These are phyloP conservation scores for Boletus subcaerulescens DNA, from an alignment of 768 basidiomycete species.

Conservation along the genomic window DNA sequence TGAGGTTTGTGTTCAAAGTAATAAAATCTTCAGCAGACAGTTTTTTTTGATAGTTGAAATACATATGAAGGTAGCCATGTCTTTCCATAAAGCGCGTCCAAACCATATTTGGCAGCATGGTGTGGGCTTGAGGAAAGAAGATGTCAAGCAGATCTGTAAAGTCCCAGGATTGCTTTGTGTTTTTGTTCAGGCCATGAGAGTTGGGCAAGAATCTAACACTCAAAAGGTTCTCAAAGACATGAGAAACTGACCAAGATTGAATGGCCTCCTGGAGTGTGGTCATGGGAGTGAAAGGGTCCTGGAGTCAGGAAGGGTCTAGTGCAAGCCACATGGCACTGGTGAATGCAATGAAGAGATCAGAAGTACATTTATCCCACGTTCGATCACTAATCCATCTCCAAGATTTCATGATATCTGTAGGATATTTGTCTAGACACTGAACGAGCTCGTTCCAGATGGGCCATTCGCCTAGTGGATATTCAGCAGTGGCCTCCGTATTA, in stretches of 20 bases:
- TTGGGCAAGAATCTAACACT: slow-evolving; percentile 8
- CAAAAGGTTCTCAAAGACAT: background rate
- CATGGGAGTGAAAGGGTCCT: accelerated
- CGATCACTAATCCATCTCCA: background rate
- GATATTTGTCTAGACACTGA: background rate
- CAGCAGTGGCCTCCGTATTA: background rate
- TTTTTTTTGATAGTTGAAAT: background rate
- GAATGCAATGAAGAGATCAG: background rate
- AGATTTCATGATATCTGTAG: background rate
- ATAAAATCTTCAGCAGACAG: background rate
- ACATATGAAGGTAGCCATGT: background rate
- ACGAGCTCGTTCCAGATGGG: slow-evolving; percentile 4
- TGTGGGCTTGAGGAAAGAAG: background rate
- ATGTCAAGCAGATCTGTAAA: background rate
- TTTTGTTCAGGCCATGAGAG: slow-evolving; percentile 2
- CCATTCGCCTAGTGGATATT: slow-evolving; percentile 5
- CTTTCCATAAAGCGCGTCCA: background rate
- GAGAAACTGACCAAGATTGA: slow-evolving; percentile 1
- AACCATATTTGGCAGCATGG: background rate
- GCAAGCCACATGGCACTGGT: slow-evolving; percentile 6
- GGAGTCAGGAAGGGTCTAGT: background rate
- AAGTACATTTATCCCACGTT: background rate
- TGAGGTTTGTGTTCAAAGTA: background rate
- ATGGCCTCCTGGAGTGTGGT: slow-evolving; percentile 1
- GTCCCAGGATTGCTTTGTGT: background rate